Evolutionary conservation across 352 stramenopile species (phyloP).

Genomic region (Phytopythium aichiense): DNA sequence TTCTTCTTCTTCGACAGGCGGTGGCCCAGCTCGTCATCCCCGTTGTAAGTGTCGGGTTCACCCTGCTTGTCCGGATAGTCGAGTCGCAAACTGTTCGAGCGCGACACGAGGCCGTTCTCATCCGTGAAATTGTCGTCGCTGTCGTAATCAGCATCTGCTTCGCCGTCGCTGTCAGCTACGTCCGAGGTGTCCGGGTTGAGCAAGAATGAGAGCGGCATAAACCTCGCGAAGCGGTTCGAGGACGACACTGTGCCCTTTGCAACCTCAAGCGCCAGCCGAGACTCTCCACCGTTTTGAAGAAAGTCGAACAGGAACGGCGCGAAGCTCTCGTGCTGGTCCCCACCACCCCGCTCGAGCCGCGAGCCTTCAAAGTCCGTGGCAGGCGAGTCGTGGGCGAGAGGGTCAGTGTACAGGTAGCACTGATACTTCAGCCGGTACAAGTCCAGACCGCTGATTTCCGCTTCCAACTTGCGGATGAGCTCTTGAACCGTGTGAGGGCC

Average conservation of each 20-base stretch:
- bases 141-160: slow-evolving; percentile 53
- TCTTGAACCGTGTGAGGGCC: slow-evolving; percentile 66
- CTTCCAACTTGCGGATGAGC: slow-evolving; percentile 64
- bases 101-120: slow-evolving; percentile 46
- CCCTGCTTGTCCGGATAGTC: slow-evolving; percentile 27
- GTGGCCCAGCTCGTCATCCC: slow-evolving; percentile 25
- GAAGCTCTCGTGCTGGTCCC: slow-evolving; percentile 42
- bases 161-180: slow-evolving; percentile 59
- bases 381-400: slow-evolving; percentile 53
- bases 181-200: slow-evolving; percentile 70
- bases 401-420: slow-evolving; percentile 79
- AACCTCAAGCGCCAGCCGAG: slow-evolving; percentile 58
- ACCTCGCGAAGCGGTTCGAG: slow-evolving; percentile 74
- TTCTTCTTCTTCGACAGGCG: slow-evolving; percentile 60
- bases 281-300: slow-evolving; percentile 59
- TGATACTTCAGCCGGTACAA: slow-evolving; percentile 78
- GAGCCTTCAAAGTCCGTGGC: slow-evolving; percentile 41
- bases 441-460: slow-evolving; percentile 68
- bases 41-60: slow-evolving; percentile 23
- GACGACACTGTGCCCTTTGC: slow-evolving; percentile 76
- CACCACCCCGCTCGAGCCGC: slow-evolving; percentile 16
- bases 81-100: slow-evolving; percentile 29
- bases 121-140: slow-evolving; percentile 72
- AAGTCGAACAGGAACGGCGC: slow-evolving; percentile 74
- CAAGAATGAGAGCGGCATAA: slow-evolving; percentile 76